These are phyloP conservation scores for Mucor velutinosus DNA, from an alignment of 371 early-diverging fungal genomes.

Conservation along the genomic window DNA sequence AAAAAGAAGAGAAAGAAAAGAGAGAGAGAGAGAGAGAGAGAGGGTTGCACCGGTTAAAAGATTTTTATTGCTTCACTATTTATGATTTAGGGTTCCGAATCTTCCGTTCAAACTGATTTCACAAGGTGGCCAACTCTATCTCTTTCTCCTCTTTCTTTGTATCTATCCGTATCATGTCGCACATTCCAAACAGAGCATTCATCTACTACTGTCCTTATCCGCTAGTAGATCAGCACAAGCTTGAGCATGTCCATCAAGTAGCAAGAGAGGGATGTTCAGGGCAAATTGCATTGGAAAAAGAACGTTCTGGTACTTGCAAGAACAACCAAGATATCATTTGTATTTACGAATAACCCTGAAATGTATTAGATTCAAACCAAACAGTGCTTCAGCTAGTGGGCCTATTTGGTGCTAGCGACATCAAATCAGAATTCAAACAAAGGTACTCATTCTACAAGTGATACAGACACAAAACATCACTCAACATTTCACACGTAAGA, in stretches of 20 bases:
- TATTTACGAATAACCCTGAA: neutral
- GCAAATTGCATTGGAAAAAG: slow-evolving; percentile 20
- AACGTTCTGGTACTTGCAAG: neutral
- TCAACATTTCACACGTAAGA: slow-evolving; percentile 18
- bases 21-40: slow-evolving; percentile 1
- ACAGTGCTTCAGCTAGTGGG: slow-evolving; percentile 16
- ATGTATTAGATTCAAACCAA: slow-evolving; percentile 9
- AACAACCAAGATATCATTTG: neutral
- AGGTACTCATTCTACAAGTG: neutral
- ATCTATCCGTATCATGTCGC: slow-evolving; percentile 27
- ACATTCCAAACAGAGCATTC: slow-evolving; percentile 17
- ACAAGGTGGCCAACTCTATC: no score
- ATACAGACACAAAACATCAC: neutral
- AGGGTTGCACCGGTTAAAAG: neutral
- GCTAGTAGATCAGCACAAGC: neutral
- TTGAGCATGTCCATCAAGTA: slow-evolving; percentile 4
- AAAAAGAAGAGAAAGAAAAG: slow-evolving; percentile 1
- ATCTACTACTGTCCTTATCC: slow-evolving; percentile 15
- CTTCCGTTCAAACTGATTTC: no score
- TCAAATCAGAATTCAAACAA: neutral
- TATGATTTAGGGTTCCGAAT: neutral
- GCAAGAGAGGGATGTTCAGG: slow-evolving; percentile 25
- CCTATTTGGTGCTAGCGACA: neutral
- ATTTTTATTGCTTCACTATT: neutral
- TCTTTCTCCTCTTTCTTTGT: slow-evolving; percentile 42